Conservation (phyloP, 2,329 filamentous ascomycete genomes). For the Trematosphaeria pertusa region DNA sequence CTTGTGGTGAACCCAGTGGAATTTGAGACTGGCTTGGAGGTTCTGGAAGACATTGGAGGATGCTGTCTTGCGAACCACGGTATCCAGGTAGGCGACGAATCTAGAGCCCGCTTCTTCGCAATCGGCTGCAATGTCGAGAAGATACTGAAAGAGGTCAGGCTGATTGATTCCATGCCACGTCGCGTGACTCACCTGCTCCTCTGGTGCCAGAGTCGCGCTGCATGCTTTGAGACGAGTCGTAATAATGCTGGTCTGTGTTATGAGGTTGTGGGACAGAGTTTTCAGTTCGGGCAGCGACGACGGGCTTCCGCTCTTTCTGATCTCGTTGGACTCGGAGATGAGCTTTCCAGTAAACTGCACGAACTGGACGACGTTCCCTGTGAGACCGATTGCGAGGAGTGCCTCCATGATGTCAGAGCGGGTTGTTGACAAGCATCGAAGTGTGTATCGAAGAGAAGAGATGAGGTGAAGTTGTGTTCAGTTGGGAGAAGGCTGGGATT, state of each 20-base stretch:
- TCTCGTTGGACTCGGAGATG: conserved; percentile 7
- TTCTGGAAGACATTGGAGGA: neutral
- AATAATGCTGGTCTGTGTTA: conserved; percentile 4
- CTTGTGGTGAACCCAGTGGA: conserved; percentile 10
- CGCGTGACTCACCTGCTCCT: conserved; percentile 15
- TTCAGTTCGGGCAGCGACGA: conserved; percentile 4
- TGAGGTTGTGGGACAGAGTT: conserved; percentile 4
- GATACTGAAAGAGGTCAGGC: no score
- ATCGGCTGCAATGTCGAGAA: conserved; percentile 10
- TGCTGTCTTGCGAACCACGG: neutral
- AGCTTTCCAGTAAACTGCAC: conserved; percentile 15
- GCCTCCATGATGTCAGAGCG: conserved; percentile 25
- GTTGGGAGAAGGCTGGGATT: no score
- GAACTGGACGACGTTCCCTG: conserved; percentile 26
- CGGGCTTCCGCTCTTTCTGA: conserved; percentile 9
- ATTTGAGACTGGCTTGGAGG: conserved; percentile 8
- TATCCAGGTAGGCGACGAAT: conserved; percentile 17
- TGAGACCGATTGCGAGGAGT: conserved; percentile 20
- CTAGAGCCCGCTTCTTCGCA: conserved; percentile 12
- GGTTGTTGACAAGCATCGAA: no score
- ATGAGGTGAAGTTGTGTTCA: no score
- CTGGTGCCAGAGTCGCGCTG: conserved; percentile 2
- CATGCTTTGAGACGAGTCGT: neutral
- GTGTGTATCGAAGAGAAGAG: no score
- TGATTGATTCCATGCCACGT: neutral